Evolutionary conservation across 1,284 basidiomycete genomes (phyloP).

Genomic region (Schizophyllum amplum): DNA sequence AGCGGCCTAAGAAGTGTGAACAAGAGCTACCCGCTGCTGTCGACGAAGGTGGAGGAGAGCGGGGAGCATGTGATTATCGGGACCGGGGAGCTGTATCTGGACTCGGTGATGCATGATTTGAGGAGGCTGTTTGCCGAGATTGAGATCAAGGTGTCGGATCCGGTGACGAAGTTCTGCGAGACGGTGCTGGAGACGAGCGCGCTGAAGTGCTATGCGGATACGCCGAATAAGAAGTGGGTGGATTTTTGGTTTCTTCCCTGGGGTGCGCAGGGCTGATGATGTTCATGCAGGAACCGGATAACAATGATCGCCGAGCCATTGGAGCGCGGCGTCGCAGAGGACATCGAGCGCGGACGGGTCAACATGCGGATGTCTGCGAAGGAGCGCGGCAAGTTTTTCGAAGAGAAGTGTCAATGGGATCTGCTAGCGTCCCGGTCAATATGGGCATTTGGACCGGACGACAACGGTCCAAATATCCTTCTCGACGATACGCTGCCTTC

Average conservation of each 20-base stretch:
- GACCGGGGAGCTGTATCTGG: constrained; percentile 95
- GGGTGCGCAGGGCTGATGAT: constrained; percentile 11
- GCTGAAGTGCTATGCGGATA: constrained; percentile 97
- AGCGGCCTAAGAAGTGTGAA: constrained; percentile 95
- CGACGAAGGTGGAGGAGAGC: constrained; percentile 96
- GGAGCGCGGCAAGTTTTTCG: constrained; percentile 89
- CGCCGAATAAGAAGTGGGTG: constrained; percentile 94
- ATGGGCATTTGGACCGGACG: constrained; percentile 99
- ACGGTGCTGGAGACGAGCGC: constrained; percentile 98
- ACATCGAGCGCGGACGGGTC: constrained; percentile 86
- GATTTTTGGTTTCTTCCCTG: constrained; percentile 2
- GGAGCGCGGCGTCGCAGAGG: constrained; percentile 89
- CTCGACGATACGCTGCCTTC: constrained; percentile 95
- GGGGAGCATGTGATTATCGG: constrained; percentile 97
- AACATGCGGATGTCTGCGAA: constrained; percentile 91
- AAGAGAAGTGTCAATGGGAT: constrained; percentile 98
- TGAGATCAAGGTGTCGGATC: constrained; percentile 99
- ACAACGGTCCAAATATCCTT: constrained; percentile 88
- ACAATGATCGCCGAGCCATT: constrained; percentile 98
- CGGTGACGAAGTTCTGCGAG: constrained; percentile 97
- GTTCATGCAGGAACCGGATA: constrained; percentile 76
- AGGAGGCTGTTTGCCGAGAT: constrained; percentile 92
- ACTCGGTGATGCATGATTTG: constrained; percentile 96
- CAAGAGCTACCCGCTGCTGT: constrained; percentile 92
- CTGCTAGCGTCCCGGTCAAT: constrained; percentile 94